Evolutionary conservation across 306 rosid genomes (phyloP).

Genomic region (Cotoneaster glaucophyllus): DNA sequence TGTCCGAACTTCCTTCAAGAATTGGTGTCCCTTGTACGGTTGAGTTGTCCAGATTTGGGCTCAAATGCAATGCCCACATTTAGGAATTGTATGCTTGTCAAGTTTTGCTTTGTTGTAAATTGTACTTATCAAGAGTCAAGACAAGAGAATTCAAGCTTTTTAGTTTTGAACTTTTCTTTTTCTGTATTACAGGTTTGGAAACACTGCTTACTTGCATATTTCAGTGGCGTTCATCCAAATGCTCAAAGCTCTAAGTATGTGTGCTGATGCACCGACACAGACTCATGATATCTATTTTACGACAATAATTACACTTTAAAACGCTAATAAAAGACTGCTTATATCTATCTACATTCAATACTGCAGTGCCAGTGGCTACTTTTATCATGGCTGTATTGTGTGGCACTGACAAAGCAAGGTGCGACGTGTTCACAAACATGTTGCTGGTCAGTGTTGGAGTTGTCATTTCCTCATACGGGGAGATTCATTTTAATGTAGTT

Average conservation of each 20-base stretch:
- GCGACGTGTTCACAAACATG: conserved; percentile 92
- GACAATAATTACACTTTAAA: neutral
- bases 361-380: conserved; percentile 97
- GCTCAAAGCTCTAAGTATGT: conserved; percentile 95
- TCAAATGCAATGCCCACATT: neutral
- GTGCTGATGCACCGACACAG: neutral
- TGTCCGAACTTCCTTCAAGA: neutral
- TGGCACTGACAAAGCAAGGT: conserved; percentile 86
- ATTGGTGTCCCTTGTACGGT: neutral
- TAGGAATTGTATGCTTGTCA: neutral
- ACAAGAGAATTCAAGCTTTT: neutral
- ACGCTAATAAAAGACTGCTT: conserved; percentile 3
- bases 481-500: conserved; percentile 81
- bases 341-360: conserved; percentile 19
- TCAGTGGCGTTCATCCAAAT: conserved; percentile 99
- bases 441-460: conserved; percentile 97
- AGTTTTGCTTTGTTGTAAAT: neutral
- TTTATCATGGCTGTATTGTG: conserved; percentile 81
- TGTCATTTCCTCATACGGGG: conserved; percentile 88
- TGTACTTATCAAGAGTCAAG: neutral
- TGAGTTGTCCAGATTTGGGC: neutral
- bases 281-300: neutral
- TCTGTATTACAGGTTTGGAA: conserved; percentile 73
- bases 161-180: neutral
- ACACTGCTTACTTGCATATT: conserved; percentile 90